Percentiles rank a stretch among this genome's conserved stretches.
phyloP scores from a whole-genome alignment of 2,329 filamentous ascomycete genomes.

The Cordyceps militaris region DNA sequence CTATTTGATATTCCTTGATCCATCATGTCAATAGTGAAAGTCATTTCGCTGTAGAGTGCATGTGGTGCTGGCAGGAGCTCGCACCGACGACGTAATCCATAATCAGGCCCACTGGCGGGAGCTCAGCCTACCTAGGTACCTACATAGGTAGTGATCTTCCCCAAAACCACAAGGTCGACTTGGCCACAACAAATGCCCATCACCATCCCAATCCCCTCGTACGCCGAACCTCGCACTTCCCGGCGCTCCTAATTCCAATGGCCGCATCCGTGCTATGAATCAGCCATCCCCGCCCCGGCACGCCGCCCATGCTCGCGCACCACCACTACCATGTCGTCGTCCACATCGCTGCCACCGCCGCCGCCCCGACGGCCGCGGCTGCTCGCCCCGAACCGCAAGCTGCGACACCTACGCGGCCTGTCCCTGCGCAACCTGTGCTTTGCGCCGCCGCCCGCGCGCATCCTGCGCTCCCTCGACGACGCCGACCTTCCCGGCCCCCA shows the following conservation, averaged over 20 bases:
- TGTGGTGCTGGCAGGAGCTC: not conserved
- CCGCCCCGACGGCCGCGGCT: slow-evolving; percentile 42
- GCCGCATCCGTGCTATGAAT: slow-evolving; percentile 8
- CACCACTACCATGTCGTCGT: slow-evolving; percentile 11
- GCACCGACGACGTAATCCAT: slow-evolving; percentile 5
- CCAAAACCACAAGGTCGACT: not conserved
- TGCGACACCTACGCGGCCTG: slow-evolving; percentile 81
- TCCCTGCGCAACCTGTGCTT: slow-evolving; percentile 81
- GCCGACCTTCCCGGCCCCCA: slow-evolving; percentile 44
- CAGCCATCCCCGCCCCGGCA: not conserved
- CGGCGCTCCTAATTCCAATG: not conserved
- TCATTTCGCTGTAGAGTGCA: not conserved
- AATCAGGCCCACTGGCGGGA: slow-evolving; percentile 2
- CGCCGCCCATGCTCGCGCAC: not conserved
- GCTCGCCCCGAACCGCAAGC: slow-evolving; percentile 70
- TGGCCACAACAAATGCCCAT: not conserved
- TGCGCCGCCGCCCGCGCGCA: slow-evolving; percentile 42
- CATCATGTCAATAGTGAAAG: not conserved
- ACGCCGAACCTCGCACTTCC: not conserved
- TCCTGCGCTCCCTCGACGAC: slow-evolving; percentile 67
- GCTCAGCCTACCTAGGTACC: not conserved
- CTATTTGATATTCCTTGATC: not conserved
- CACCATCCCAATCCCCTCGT: not conserved
- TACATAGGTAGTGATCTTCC: too few relatives aligned
- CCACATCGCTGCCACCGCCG: slow-evolving; percentile 24